phyloP scores from a whole-genome alignment of 2,329 filamentous ascomycete genomes.

The Talaromyces piceae region DNA sequence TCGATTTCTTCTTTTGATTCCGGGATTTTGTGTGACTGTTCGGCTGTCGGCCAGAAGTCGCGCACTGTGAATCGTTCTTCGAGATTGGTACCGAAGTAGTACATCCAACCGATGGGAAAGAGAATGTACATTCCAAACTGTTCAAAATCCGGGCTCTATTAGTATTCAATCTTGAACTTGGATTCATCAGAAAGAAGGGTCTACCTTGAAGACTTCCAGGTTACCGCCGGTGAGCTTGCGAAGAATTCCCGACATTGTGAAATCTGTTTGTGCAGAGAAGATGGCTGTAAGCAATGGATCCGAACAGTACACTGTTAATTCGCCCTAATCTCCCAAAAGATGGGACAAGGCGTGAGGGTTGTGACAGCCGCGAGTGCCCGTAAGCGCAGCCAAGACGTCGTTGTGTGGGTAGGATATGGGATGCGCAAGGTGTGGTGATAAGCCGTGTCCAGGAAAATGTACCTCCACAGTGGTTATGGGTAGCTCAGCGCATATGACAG shows the following conservation, averaged over 20 bases:
- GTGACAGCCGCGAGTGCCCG: too few species aligned
- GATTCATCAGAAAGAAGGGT: too few species aligned
- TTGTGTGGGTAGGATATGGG: too few species aligned
- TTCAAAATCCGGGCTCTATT: not conserved
- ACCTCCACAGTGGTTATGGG: too few species aligned
- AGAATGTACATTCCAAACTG: slow-evolving; percentile 98
- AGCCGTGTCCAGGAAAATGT: too few species aligned
- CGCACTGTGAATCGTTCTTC: slow-evolving; percentile 83
- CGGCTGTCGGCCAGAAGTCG: slow-evolving; percentile 81
- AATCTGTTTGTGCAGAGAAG: not conserved
- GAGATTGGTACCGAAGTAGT: slow-evolving; percentile 98
- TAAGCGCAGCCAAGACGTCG: too few species aligned
- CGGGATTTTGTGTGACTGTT: slow-evolving; percentile 47
- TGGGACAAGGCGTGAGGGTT: too few species aligned
- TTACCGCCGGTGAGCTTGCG: slow-evolving; percentile 70
- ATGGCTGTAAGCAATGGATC: not conserved
- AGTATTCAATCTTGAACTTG: not conserved
- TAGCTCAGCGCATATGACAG: too few species aligned
- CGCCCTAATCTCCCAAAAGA: not conserved
- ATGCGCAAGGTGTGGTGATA: too few species aligned
- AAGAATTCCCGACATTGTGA: slow-evolving; percentile 33
- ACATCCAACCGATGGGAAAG: slow-evolving; percentile 99
- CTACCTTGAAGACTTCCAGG: slow-evolving; percentile 89
- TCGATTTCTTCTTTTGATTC: slow-evolving; percentile 56
- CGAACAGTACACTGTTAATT: not conserved